These are phyloP conservation scores for Picochlorum sp. DNA, from an alignment of 139 green algal species.

Conservation along the genomic window DNA sequence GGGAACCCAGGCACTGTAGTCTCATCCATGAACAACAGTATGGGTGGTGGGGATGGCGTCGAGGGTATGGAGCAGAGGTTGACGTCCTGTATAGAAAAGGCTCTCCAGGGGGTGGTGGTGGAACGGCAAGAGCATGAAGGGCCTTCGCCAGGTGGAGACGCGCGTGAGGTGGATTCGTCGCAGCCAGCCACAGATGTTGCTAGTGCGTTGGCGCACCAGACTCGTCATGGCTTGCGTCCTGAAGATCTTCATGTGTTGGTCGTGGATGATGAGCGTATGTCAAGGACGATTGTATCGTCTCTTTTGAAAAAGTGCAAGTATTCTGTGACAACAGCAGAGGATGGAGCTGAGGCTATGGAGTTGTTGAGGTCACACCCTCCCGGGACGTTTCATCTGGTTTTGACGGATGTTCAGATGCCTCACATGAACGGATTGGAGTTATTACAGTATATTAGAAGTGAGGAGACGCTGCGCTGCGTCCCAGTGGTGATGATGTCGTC, in stretches of 20 bases:
- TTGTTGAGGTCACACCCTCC: slow-evolving; percentile 46
- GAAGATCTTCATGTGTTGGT: slow-evolving; percentile 63
- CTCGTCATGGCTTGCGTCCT: not conserved
- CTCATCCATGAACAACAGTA: no score
- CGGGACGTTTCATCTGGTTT: slow-evolving; percentile 71
- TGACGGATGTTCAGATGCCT: slow-evolving; percentile 90
- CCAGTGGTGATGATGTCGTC: slow-evolving; percentile 92
- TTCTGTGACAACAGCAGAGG: slow-evolving; percentile 61
- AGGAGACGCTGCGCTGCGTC: slow-evolving; percentile 49
- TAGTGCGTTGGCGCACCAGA: not conserved
- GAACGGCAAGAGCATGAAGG: not conserved
- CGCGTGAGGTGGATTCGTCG: not conserved
- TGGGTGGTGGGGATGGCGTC: no score
- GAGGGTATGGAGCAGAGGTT: not conserved
- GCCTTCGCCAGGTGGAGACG: not conserved
- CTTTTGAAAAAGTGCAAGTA: slow-evolving; percentile 73
- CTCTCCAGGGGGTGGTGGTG: not conserved
- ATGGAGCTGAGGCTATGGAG: slow-evolving; percentile 61
- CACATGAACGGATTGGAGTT: slow-evolving; percentile 75
- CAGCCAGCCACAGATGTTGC: not conserved
- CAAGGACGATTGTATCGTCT: slow-evolving; percentile 59
- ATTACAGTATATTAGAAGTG: slow-evolving; percentile 58
- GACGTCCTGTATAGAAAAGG: not conserved
- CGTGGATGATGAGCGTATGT: slow-evolving; percentile 78
- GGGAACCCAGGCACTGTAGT: no score